Evolutionary conservation across 805 yeast species (phyloP).

Genomic region (Starmerella stellata): DNA sequence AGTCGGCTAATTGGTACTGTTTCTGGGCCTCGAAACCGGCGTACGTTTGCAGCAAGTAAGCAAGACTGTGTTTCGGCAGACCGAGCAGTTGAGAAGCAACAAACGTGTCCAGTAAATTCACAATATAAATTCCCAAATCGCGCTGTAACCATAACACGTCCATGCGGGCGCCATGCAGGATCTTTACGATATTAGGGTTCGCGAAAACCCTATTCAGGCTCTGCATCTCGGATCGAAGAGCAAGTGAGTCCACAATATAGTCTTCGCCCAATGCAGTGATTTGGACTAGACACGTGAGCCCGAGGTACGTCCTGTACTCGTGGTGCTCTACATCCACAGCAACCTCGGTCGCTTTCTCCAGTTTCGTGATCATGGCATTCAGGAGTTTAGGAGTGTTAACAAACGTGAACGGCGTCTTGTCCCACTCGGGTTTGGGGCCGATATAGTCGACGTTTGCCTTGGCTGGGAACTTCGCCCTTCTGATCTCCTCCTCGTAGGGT

Average conservation of each 20-base stretch:
- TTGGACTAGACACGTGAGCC: conserved; percentile 85
- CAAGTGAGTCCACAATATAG: conserved; percentile 72
- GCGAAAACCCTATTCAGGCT: conserved; percentile 58
- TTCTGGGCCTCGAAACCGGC: conserved; percentile 79
- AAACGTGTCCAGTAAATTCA: conserved; percentile 77
- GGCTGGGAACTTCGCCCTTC: conserved; percentile 49
- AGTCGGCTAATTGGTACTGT: conserved; percentile 88
- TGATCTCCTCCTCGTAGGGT: conserved; percentile 67
- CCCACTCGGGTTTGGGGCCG: conserved; percentile 25
- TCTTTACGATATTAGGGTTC: conserved; percentile 64
- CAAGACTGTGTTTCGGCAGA: conserved; percentile 65
- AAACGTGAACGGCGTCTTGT: conserved; percentile 30
- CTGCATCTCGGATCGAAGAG: conserved; percentile 52
- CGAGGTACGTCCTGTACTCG: conserved; percentile 75
- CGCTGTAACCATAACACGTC: conserved; percentile 94
- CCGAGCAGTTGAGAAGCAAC: conserved; percentile 73
- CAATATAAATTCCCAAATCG: conserved; percentile 81
- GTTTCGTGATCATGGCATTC: conserved; percentile 34
- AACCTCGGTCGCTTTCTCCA: conserved; percentile 38
- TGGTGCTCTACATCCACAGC: conserved; percentile 96
- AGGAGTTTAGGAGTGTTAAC: conserved; percentile 44
- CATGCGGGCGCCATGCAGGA: conserved; percentile 92
- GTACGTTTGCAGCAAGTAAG: conserved; percentile 60
- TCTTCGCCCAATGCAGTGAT: conserved; percentile 66
- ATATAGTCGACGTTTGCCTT: conserved; percentile 21